phyloP scores from a whole-genome alignment of 1,284 basidiomycete genomes.

The Ceratobasidium sp. region DNA sequence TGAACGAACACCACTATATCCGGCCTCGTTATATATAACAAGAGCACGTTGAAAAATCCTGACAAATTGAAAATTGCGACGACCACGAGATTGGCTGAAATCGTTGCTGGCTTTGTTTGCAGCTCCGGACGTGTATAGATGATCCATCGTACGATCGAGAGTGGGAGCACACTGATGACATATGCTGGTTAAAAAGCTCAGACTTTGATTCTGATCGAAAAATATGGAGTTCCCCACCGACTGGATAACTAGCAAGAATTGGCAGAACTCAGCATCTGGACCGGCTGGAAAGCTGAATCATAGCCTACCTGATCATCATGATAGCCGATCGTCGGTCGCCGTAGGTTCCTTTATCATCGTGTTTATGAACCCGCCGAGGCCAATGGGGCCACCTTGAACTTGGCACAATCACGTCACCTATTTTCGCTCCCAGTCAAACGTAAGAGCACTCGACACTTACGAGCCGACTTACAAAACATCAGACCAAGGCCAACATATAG shows the following conservation, averaged over 20 bases:
- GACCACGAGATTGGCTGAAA: background rate
- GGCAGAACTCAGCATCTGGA: background rate
- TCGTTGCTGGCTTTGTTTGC: background rate
- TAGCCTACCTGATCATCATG: background rate
- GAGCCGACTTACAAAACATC: background rate
- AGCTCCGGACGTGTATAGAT: background rate
- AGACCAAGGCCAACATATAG: slow-evolving; percentile 4
- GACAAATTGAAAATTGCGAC: slow-evolving; percentile 7
- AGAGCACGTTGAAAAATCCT: background rate
- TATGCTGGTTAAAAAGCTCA: background rate
- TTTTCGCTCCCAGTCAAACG: background rate
- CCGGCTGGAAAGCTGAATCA: background rate
- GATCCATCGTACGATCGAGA: slow-evolving; percentile 9
- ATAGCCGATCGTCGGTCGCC: slow-evolving; percentile 5
- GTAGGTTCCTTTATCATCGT: background rate
- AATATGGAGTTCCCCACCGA: background rate
- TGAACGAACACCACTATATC: background rate
- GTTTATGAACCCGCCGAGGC: slow-evolving; percentile 3
- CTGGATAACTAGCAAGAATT: background rate
- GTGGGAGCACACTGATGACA: background rate
- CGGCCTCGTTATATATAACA: background rate
- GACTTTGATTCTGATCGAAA: background rate
- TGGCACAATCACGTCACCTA: slow-evolving; percentile 6
- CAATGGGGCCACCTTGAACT: slow-evolving; percentile 3
- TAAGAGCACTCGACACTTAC: background rate